Evolutionary conservation across 2,329 filamentous ascomycete genomes (phyloP).

Genomic region (Tympanopsis confertula): DNA sequence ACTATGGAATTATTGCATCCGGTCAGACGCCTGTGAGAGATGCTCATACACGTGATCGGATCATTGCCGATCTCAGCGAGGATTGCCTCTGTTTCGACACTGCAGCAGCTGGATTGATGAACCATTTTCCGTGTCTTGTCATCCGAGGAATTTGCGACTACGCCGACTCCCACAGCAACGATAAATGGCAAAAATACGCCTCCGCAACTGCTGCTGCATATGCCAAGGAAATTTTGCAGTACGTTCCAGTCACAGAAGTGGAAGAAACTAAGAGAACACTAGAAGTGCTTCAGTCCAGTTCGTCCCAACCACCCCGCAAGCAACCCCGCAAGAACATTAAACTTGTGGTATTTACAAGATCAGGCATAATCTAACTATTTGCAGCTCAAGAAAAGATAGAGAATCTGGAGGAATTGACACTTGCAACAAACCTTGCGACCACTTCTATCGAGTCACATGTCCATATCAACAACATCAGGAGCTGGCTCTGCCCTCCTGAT

Average conservation of each 20-base stretch:
- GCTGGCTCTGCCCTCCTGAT: slow-evolving; percentile 21
- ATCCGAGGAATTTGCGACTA: slow-evolving; percentile 14
- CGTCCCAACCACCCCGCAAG: slow-evolving; percentile 1
- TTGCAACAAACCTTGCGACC: neutral
- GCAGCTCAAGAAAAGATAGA: neutral
- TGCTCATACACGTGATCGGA: slow-evolving; percentile 7
- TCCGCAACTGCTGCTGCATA: slow-evolving; percentile 11
- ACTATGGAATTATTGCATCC: slow-evolving; percentile 14
- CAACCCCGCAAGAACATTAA: too few relatives aligned
- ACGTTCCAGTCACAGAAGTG: slow-evolving; percentile 2
- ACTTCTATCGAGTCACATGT: neutral
- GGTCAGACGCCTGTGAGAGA: slow-evolving; percentile 12
- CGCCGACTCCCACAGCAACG: slow-evolving; percentile 12
- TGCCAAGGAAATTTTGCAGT: slow-evolving; percentile 9
- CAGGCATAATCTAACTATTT: neutral
- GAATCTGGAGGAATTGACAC: neutral
- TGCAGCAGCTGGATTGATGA: slow-evolving; percentile 5
- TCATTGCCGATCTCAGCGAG: slow-evolving; percentile 3
- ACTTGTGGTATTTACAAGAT: too few relatives aligned
- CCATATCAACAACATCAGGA: slow-evolving; percentile 5
- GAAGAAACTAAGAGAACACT: slow-evolving; percentile 1
- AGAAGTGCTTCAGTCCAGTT: slow-evolving; percentile 3
- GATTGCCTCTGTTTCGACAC: slow-evolving; percentile 13
- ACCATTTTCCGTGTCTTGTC: slow-evolving; percentile 9
- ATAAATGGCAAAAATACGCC: slow-evolving; percentile 13